These are phyloP conservation scores for Medicago truncatula DNA, from an alignment of 306 rosid species.

Conservation along the genomic window MtrunA17r5.0-ANR NC_053046.1:40950501-40951000, in stretches of 20 bases:
- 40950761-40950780: background rate
- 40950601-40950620: constrained; percentile 18
- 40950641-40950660: constrained; percentile 37
- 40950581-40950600: background rate
- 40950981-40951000: constrained; percentile 95
- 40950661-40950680: constrained; percentile 37
- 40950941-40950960: constrained; percentile 49
- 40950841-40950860: constrained; percentile 46
- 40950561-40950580: background rate
- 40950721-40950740: constrained; percentile 20
- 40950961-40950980: constrained; percentile 67
- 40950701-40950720: constrained; percentile 34
- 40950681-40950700: constrained; percentile 48
- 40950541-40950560: background rate
- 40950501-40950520: background rate
- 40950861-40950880: constrained; percentile 34
- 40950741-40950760: background rate
- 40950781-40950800: constrained; percentile 10
- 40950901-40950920: constrained; percentile 41
- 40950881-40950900: constrained; percentile 34
- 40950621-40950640: constrained; percentile 28
- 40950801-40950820: constrained; percentile 46
- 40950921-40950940: constrained; percentile 49
- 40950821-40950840: constrained; percentile 36
- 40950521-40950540: background rate